These are phyloP conservation scores for Mrakia frigida DNA, from an alignment of 768 basidiomycete genomes.

Conservation along the genomic window DNA sequence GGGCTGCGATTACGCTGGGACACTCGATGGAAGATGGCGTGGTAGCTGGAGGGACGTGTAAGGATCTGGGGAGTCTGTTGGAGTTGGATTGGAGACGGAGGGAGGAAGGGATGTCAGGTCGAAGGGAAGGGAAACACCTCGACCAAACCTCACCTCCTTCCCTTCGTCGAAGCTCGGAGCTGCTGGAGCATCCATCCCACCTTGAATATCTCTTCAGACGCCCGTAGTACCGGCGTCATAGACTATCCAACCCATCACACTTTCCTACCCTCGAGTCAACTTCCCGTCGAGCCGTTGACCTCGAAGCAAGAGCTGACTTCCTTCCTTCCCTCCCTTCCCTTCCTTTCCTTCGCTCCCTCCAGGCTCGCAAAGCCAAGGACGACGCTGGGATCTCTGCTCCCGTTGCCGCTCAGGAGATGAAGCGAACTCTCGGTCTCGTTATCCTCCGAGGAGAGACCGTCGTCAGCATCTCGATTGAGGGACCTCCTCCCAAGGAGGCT, in stretches of 20 bases:
- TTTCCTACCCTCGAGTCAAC: too few relatives aligned
- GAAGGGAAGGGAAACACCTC: neutral
- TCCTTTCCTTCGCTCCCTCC: neutral
- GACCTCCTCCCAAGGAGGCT: constrained; percentile 83
- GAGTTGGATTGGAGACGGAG: too few relatives aligned
- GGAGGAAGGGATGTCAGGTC: too few relatives aligned
- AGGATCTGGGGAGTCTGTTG: too few relatives aligned
- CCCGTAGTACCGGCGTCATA: too few relatives aligned
- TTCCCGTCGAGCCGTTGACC: neutral
- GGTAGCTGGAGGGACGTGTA: too few relatives aligned
- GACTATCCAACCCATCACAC: too few relatives aligned
- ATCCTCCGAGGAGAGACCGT: constrained; percentile 95
- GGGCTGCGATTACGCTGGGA: neutral
- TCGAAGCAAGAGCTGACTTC: constrained; percentile 2
- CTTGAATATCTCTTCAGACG: too few relatives aligned
- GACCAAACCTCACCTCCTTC: neutral
- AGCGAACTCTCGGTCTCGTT: constrained; percentile 90
- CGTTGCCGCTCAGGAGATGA: constrained; percentile 68
- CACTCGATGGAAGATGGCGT: neutral
- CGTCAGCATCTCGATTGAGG: constrained; percentile 89
- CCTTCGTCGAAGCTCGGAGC: too few relatives aligned
- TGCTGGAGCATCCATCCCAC: too few relatives aligned
- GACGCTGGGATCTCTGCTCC: constrained; percentile 23
- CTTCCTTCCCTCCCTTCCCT: neutral
- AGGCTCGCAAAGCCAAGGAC: constrained; percentile 27